Conservation (phyloP, 2,329 filamentous ascomycete species). For the Xylariaceae sp. region DNA sequence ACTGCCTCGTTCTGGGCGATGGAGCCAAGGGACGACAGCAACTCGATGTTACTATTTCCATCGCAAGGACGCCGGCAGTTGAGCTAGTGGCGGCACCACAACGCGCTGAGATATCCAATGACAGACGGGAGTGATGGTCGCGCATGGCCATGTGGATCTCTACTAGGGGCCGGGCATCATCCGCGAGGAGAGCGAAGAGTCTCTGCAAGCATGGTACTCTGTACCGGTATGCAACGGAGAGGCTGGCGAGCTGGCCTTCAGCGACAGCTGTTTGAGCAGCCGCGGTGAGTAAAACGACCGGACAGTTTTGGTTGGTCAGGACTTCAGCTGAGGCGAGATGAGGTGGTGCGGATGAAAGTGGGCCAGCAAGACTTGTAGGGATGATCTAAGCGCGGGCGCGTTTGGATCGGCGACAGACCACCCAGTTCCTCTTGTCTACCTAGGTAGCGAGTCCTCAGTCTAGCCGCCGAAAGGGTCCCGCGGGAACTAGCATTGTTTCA, state of each 20-base stretch:
- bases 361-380: conserved; percentile 16
- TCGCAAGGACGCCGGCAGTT: conserved; percentile 16
- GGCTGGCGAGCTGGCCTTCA: conserved; percentile 3
- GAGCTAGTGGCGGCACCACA: conserved; percentile 26
- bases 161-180: conserved; percentile 1
- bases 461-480: conserved; percentile 11
- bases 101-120: conserved; percentile 27
- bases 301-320: conserved; percentile 28
- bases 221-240: not conserved
- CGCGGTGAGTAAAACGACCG: conserved; percentile 15
- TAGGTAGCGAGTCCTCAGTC: no score
- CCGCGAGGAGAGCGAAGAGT: conserved; percentile 2
- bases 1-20: no score
- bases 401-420: conserved; percentile 5
- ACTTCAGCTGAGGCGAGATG: conserved; percentile 21
- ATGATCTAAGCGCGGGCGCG: conserved; percentile 30
- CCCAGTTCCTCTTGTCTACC: no score
- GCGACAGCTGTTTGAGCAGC: conserved; percentile 18
- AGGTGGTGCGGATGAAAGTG: conserved; percentile 4
- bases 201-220: not conserved
- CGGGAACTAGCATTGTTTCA: conserved; percentile 3
- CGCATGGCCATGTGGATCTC: conserved; percentile 15
- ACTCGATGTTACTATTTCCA: conserved; percentile 20
- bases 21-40: no score
- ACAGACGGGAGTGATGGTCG: conserved; percentile 13